Conservation (phyloP, 2,329 filamentous ascomycete genomes). For the Colletotrichum gloeosporioides region DNA sequence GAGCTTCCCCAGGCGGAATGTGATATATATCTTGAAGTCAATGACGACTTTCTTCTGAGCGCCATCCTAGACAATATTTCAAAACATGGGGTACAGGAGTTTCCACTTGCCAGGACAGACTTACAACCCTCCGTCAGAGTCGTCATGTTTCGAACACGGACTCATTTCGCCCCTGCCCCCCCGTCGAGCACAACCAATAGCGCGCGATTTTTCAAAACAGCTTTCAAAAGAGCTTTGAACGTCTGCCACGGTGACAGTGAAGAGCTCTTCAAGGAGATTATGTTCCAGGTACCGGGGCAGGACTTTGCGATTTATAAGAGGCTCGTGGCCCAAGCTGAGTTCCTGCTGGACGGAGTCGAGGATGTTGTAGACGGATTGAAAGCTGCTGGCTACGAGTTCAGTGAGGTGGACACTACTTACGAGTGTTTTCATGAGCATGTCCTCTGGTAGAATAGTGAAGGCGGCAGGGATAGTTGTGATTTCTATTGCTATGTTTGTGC, state of each 20-base stretch:
- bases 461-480: rapidly evolving
- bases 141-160: not conserved
- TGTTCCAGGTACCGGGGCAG: not conserved
- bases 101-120: not conserved
- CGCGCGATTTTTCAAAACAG: no score
- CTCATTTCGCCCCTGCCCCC: not conserved
- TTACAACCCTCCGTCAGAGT: not conserved
- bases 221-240: not conserved
- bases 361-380: not conserved
- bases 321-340: not conserved
- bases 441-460: not conserved
- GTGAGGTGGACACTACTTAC: not conserved
- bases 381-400: not conserved
- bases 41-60: not conserved
- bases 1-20: rapidly evolving
- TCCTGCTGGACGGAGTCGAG: not conserved
- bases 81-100: not conserved
- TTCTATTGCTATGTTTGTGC: rapidly evolving
- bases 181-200: no score
- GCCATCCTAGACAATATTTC: not conserved
- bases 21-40: not conserved
- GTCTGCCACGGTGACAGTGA: not conserved
- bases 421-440: rapidly evolving
- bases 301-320: rapidly evolving
- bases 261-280: not conserved